phyloP scores from a whole-genome alignment of 495 filamentous ascomycete genomes.

The Neurospora sp. region DNA sequence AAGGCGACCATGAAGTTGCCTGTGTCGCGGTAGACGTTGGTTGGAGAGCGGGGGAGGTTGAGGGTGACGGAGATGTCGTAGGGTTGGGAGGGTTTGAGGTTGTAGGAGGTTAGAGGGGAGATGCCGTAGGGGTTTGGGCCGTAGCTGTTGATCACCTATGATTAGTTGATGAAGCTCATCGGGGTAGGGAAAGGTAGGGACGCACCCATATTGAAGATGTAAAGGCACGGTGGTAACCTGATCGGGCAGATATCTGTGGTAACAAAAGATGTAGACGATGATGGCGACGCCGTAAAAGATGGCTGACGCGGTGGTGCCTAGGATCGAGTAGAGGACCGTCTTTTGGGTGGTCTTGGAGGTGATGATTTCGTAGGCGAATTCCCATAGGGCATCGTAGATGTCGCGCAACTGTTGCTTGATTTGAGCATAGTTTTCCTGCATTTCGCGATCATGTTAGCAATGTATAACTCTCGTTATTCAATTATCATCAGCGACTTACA shows the following conservation, averaged over 20 bases:
- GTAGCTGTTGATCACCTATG: too few species aligned
- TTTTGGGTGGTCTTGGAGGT: slow-evolving; percentile 58
- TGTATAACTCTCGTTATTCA: neutral
- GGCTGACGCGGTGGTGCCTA: slow-evolving; percentile 49
- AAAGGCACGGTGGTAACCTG: slow-evolving; percentile 52
- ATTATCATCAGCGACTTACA: neutral
- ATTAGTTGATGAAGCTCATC: too few species aligned
- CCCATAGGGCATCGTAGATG: slow-evolving; percentile 33
- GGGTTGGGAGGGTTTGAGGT: slow-evolving; percentile 42
- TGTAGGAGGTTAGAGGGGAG: slow-evolving; percentile 26
- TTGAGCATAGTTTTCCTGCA: neutral
- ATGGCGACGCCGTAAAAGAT: slow-evolving; percentile 53
- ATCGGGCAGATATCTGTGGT: slow-evolving; percentile 72
- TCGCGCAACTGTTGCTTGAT: neutral
- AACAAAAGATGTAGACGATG: slow-evolving; percentile 66
- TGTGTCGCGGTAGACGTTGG: slow-evolving; percentile 37
- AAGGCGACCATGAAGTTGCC: slow-evolving; percentile 95
- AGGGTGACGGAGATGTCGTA: slow-evolving; percentile 57
- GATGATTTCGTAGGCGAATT: slow-evolving; percentile 14
- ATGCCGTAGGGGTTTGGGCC: slow-evolving; percentile 44
- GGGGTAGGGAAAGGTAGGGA: neutral
- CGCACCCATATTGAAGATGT: slow-evolving; percentile 72
- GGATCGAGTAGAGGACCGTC: slow-evolving; percentile 59
- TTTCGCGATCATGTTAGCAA: neutral
- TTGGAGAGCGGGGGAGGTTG: slow-evolving; percentile 47